Conservation (phyloP, 2,329 filamentous ascomycete species). For the Monilinia fructigena region DNA sequence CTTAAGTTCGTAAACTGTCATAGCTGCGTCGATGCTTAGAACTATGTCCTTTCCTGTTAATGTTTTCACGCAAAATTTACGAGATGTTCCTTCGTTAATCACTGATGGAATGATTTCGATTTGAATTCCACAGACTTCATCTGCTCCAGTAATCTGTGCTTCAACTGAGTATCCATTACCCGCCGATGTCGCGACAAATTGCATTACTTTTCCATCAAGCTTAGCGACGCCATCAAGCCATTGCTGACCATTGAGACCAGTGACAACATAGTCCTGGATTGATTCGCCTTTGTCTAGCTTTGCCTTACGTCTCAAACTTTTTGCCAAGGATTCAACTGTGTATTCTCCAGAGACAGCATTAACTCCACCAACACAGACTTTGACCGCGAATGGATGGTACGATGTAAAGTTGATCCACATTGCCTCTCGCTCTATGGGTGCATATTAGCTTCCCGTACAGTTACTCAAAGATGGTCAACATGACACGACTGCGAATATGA, state of each 20-base stretch:
- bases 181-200: constrained; percentile 21
- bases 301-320: constrained; percentile 14
- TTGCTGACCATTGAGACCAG: background rate
- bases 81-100: background rate
- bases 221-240: constrained; percentile 28
- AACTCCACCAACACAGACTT: constrained; percentile 44
- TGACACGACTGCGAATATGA: background rate
- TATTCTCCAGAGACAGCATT: constrained; percentile 45
- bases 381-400: constrained; percentile 40
- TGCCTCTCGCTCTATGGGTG: constrained; percentile 42
- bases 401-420: constrained; percentile 45
- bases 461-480: background rate
- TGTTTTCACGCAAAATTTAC: no score
- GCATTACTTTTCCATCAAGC: constrained; percentile 25
- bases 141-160: constrained; percentile 14
- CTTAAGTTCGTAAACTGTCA: no score
- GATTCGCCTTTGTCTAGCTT: background rate
- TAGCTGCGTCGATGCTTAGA: no score
- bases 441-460: background rate
- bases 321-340: background rate
- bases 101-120: constrained; percentile 18
- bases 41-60: no score
- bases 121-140: constrained; percentile 20
- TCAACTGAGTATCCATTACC: constrained; percentile 24
- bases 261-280: constrained; percentile 44